Evolutionary conservation across 805 yeast species (phyloP).

Genomic region (Kurtzmaniella fragi): DNA sequence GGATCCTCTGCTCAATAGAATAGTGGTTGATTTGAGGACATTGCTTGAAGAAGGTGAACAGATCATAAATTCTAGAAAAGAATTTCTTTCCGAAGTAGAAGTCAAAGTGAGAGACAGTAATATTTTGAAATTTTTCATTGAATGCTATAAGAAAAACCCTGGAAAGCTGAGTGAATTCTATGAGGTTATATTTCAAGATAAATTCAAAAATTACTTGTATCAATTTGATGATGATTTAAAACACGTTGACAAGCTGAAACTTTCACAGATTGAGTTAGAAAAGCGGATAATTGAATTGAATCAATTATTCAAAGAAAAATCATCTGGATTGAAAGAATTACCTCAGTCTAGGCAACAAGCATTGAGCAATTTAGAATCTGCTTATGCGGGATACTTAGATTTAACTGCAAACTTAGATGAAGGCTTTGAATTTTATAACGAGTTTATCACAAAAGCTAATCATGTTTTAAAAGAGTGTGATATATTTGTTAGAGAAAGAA

Average conservation of each 20-base stretch:
- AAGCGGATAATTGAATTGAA: conserved; percentile 30
- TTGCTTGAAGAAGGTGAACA: conserved; percentile 22
- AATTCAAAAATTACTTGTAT: conserved; percentile 39
- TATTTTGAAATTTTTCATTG: conserved; percentile 49
- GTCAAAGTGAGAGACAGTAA: conserved; percentile 42
- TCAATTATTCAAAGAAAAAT: conserved; percentile 19
- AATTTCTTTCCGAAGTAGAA: conserved; percentile 38
- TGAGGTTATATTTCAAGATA: conserved; percentile 26
- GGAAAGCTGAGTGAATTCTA: conserved; percentile 16
- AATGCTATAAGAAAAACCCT: conserved; percentile 32
- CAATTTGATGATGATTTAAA: conserved; percentile 47
- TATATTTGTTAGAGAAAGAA: conserved; percentile 44
- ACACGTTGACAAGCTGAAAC: conserved; percentile 36
- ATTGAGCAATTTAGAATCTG: conserved; percentile 47
- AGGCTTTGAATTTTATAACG: conserved; percentile 68
- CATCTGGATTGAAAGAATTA: conserved; percentile 11
- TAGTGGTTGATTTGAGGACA: conserved; percentile 33
- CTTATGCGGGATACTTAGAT: conserved; percentile 48
- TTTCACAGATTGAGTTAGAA: conserved; percentile 30
- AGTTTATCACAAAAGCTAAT: conserved; percentile 45
- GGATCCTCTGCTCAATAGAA: conserved; percentile 23
- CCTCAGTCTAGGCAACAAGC: conserved; percentile 40
- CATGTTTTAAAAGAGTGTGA: conserved; percentile 45
- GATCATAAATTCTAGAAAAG: conserved; percentile 32
- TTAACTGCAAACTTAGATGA: conserved; percentile 56